Evolutionary conservation across 1,284 basidiomycete genomes (phyloP), one percentile per base, ranked within the genome.

Genomic region (Gymnopus androsaceus): DNA sequence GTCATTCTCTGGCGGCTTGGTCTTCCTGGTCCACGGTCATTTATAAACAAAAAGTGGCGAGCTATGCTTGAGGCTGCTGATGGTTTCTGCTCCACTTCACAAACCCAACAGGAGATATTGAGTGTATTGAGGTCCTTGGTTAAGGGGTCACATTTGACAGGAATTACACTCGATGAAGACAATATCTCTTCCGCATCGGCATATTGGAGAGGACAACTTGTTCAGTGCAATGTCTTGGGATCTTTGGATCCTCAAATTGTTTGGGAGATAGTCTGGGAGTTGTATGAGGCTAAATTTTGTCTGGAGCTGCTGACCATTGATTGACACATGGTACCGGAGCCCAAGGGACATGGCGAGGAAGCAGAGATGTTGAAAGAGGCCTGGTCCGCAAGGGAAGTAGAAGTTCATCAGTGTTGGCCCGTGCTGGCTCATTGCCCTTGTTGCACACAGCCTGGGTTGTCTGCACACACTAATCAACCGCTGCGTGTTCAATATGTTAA

Each of bases 301-400:
- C 23, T 40, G 17, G 49, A 51, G 36, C 28, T 51, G 5, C 21
- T 51, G 17, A 51, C 27, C 4, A 34, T 51, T 12, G 49, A 51
- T 30, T n/a, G 28, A 9, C 28, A 33, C 4, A 3, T 48, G 46
- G 7, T 48, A 4, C 28, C 46, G 27, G 27, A 48, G 23, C 37
- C 37, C 7, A 6, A 15, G 11, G 37, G 37, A 19, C 7, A 14
- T n/a, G n/a, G 37, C n/a, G 37, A 40, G 6, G 11, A 40, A 5
- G 11, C 5, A 19, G 37, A 12, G n/a, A 25, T 37, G 36, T 6
- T 25, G 4, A 15, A n/a, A 9, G 19, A 45, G 9, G 17, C 28
- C 4, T 33, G 28, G 31, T 6, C 14, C 17, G n/a, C 28, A 4
- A 19, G 28, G 21, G 25, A 33, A 12, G 17, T 28, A n/a, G 15